Conservation (phyloP, 768 basidiomycete genomes). For the Coprinopsis sp. region DNA sequence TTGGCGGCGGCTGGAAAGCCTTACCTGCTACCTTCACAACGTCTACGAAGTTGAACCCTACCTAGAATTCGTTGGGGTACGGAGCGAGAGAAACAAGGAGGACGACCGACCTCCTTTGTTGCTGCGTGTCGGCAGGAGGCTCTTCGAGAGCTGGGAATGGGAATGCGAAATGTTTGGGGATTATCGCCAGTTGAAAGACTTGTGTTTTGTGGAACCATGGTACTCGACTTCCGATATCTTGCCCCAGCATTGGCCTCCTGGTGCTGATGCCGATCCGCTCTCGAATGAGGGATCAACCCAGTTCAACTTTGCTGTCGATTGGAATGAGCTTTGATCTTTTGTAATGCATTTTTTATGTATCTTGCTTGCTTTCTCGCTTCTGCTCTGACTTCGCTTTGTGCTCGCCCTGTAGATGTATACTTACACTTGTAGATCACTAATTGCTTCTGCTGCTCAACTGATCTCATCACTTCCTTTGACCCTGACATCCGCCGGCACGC, state of each 20-base stretch:
- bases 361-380: background rate
- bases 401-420: too few species aligned
- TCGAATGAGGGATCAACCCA: slow-evolving; percentile 5
- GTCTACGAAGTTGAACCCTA: slow-evolving; percentile 4
- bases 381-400: too few species aligned
- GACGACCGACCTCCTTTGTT: background rate
- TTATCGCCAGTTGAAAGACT: too few species aligned
- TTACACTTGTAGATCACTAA: too few species aligned
- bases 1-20: slow-evolving; percentile 2
- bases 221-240: background rate
- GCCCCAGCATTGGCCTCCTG: slow-evolving; percentile 5
- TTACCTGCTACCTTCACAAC: slow-evolving; percentile 3
- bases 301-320: slow-evolving; percentile 10
- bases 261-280: background rate
- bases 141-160: background rate
- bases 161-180: background rate
- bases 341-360: background rate
- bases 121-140: slow-evolving; percentile 3
- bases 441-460: too few species aligned
- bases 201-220: slow-evolving; percentile 1
- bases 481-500: too few species aligned
- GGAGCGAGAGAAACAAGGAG: slow-evolving; percentile 1
- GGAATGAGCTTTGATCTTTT: slow-evolving; percentile 8
- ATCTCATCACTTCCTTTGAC: too few species aligned
- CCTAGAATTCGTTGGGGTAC: slow-evolving; percentile 3